phyloP scores from a whole-genome alignment of 805 yeast genomes.

The Kazachstania martiniae region DNA sequence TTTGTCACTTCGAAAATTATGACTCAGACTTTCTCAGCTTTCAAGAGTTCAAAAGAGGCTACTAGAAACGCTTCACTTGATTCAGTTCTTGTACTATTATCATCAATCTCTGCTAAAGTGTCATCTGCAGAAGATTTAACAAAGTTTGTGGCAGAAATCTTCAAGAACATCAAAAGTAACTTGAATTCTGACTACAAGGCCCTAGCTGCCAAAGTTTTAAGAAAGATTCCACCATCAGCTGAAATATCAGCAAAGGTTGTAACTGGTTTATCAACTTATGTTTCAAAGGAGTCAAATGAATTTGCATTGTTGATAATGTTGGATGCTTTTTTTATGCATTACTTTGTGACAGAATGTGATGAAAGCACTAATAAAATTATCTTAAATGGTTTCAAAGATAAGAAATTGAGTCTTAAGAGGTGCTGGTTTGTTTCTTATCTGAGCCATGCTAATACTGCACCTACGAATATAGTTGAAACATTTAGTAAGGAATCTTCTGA shows the following conservation, averaged over 20 bases:
- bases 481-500: constrained; percentile 19
- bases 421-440: constrained; percentile 51
- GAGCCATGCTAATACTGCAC: constrained; percentile 14
- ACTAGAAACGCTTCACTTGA: constrained; percentile 43
- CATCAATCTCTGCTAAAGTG: constrained; percentile 10
- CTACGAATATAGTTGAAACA: constrained; percentile 30
- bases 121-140: constrained; percentile 22
- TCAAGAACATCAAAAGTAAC: constrained; percentile 47
- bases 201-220: constrained; percentile 37
- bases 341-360: constrained; percentile 23
- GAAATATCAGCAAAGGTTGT: constrained; percentile 32
- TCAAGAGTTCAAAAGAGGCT: constrained; percentile 62
- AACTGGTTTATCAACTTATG: constrained; percentile 37
- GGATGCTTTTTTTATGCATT: constrained; percentile 38
- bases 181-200: constrained; percentile 57
- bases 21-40: constrained; percentile 39
- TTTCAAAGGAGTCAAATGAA: constrained; percentile 72
- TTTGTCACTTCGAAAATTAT: constrained; percentile 39
- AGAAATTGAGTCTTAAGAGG: constrained; percentile 50
- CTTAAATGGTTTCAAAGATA: constrained; percentile 52
- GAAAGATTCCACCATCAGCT: constrained; percentile 19
- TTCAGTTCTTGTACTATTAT: constrained; percentile 21
- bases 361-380: constrained; percentile 28
- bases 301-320: constrained; percentile 40
- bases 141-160: constrained; percentile 40